These are phyloP conservation scores for Phaffia australis DNA, from an alignment of 768 basidiomycete genomes.

Conservation along the genomic window DNA sequence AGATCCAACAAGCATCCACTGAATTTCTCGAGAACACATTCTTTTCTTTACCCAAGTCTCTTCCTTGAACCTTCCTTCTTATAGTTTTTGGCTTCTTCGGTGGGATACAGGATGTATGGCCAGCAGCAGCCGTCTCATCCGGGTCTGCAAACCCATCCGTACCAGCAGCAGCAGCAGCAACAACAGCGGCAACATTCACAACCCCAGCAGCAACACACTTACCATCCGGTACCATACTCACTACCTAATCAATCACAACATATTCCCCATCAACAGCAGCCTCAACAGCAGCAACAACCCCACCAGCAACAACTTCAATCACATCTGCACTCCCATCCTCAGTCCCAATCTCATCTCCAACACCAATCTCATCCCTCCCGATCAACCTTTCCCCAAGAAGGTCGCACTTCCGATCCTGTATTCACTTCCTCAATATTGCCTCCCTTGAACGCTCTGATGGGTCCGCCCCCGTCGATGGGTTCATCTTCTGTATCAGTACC, in stretches of 20 bases:
- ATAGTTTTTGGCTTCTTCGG: too few relatives aligned
- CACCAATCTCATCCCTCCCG: background rate
- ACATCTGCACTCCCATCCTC: background rate
- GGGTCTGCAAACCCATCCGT: too few relatives aligned
- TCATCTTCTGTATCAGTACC: background rate
- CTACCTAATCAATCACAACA: background rate
- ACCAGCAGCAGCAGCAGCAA: background rate
- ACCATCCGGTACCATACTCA: background rate
- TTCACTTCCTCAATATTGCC: background rate
- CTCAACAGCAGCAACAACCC: background rate
- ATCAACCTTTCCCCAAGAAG: background rate
- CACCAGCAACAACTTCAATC: background rate
- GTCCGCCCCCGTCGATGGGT: background rate
- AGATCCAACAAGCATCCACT: too few relatives aligned
- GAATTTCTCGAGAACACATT: too few relatives aligned
- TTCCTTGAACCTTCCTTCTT: too few relatives aligned
- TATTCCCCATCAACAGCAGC: background rate
- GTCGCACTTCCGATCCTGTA: background rate
- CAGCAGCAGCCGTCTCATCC: too few relatives aligned
- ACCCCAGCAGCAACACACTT: background rate
- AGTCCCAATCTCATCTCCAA: background rate
- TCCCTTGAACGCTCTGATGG: background rate
- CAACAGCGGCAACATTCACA: background rate
- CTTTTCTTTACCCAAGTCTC: too few relatives aligned
- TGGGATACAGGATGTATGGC: too few relatives aligned